Conservation (phyloP, 106 monocot species). For the Narthecium ossifragum region DNA sequence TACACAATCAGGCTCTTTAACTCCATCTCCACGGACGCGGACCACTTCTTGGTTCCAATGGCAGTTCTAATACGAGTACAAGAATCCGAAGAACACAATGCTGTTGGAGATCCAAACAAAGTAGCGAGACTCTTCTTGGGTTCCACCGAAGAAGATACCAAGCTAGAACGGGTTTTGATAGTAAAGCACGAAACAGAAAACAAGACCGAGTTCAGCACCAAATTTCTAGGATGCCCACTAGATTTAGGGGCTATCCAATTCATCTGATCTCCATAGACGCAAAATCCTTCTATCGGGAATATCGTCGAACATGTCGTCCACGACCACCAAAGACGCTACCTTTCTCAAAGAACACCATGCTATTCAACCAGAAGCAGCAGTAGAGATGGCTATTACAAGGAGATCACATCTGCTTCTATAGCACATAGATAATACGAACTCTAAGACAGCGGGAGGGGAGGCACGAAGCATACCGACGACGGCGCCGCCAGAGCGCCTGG, state of each 20-base stretch:
- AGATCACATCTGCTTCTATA: no score
- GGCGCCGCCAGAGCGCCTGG: no score
- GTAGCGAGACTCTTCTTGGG: slow-evolving; percentile 13
- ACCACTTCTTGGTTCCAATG: slow-evolving; percentile 40
- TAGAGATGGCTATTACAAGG: no score
- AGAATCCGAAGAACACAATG: slow-evolving; percentile 14
- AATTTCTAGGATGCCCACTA: neutral
- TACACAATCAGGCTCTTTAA: slow-evolving; percentile 28
- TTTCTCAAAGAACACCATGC: no score
- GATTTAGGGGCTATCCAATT: slow-evolving; percentile 15
- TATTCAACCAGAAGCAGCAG: no score
- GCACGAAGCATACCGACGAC: no score
- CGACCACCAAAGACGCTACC: neutral
- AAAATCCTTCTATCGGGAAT: slow-evolving; percentile 20
- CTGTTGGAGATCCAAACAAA: slow-evolving; percentile 18
- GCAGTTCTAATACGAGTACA: slow-evolving; percentile 16
- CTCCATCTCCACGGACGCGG: slow-evolving; percentile 45
- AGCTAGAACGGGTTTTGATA: neutral
- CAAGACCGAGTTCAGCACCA: neutral
- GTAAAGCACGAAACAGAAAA: slow-evolving; percentile 11
- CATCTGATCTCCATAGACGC: slow-evolving; percentile 30
- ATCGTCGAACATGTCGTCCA: slow-evolving; percentile 31
- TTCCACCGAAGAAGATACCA: slow-evolving; percentile 3
- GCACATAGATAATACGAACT: no score
- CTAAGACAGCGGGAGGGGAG: no score